Evolutionary conservation across 208 protist species (phyloP), one percentile per base, ranked within the genome.

Genomic region (Crithidia thermophila): DNA sequence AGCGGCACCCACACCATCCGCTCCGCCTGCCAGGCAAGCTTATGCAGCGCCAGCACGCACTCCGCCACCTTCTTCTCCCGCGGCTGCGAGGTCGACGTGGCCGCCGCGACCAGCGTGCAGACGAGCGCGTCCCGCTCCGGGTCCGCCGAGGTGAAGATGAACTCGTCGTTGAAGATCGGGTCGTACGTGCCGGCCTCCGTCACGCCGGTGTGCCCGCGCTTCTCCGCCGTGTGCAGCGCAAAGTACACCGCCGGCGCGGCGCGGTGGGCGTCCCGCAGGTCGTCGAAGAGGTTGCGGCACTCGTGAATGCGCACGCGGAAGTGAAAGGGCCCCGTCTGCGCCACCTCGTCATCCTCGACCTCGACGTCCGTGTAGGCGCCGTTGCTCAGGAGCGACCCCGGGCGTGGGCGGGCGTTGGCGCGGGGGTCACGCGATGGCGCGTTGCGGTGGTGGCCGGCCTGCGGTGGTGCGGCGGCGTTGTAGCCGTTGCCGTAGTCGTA

Each of bases 161-260:
- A 95, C 65, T 92, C 86, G 67, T 93, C 84, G 63, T 79, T 80
- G 65, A 94, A 94, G 59, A 79, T 52, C 5, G 82, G 84, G 67
- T 92, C 60, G 58, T 71, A 70, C 33, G 37, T 42, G 49, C 77
- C 75, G 23, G 66, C 72, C 6, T 59, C 61, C n/a, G 77, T 76
- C 23, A 84, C 52, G 43, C 73, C 75, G 28, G 86, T 84, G 72
- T 79, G 80, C 14, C 77, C 85, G 23, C 89, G 79, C 49, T 87
- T 82, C 56, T 84, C 73, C 4, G 74, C 45, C 1, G 84, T 87
- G 75, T 90, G 84, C 33, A 94, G 47, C 0, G 69, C 71, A 37
- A 94, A 77, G 72, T 82, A 90, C 1, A 84, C 75, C 11, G 58
- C 56, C 23, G 80, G 82, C 16, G 66, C 55, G 18, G 51, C 39